Evolutionary conservation across 2,329 filamentous ascomycete genomes (phyloP).

Genomic region (Thelonectria rubi): DNA sequence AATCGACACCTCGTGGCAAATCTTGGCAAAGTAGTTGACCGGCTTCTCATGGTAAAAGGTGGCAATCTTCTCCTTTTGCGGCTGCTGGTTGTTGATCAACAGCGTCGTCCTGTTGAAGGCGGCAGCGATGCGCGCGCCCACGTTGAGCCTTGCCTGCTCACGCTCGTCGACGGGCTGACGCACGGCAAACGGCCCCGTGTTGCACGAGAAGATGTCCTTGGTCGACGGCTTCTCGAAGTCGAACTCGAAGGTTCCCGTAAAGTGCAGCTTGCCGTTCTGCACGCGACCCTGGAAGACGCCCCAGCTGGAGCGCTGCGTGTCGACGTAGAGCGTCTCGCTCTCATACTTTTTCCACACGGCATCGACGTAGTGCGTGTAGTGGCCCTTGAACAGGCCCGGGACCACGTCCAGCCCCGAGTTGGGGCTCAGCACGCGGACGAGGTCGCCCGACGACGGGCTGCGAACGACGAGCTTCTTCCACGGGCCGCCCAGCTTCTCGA

Average conservation of each 20-base stretch:
- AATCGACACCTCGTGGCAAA: conserved; percentile 68
- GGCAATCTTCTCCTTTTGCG: conserved; percentile 57
- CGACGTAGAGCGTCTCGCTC: conserved; percentile 55
- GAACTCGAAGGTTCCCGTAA: conserved; percentile 50
- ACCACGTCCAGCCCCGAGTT: conserved; percentile 59
- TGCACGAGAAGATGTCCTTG: conserved; percentile 62
- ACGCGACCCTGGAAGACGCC: conserved; percentile 59
- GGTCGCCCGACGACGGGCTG: conserved; percentile 46
- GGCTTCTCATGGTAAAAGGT: conserved; percentile 62
- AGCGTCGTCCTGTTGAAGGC: conserved; percentile 80
- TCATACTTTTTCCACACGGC: conserved; percentile 62
- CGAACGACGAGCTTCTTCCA: conserved; percentile 63
- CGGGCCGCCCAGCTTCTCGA: conserved; percentile 57
- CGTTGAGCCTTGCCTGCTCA: conserved; percentile 61
- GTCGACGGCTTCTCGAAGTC: conserved; percentile 57
- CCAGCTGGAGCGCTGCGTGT: conserved; percentile 62
- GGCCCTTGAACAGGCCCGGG: conserved; percentile 56
- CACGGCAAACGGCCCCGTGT: conserved; percentile 62
- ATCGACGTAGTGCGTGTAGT: conserved; percentile 61
- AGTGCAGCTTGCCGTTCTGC: conserved; percentile 50
- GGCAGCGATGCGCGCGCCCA: conserved; percentile 78
- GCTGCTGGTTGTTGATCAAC: conserved; percentile 61
- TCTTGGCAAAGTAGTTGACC: conserved; percentile 74
- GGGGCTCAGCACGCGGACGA: conserved; percentile 63
- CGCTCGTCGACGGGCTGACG: conserved; percentile 7